Percentiles rank a stretch among this genome's conserved stretches.
These are phyloP conservation scores for Capsella rubella DNA, from an alignment of 441 rosid genomes.

Conservation along the genomic window DNA sequence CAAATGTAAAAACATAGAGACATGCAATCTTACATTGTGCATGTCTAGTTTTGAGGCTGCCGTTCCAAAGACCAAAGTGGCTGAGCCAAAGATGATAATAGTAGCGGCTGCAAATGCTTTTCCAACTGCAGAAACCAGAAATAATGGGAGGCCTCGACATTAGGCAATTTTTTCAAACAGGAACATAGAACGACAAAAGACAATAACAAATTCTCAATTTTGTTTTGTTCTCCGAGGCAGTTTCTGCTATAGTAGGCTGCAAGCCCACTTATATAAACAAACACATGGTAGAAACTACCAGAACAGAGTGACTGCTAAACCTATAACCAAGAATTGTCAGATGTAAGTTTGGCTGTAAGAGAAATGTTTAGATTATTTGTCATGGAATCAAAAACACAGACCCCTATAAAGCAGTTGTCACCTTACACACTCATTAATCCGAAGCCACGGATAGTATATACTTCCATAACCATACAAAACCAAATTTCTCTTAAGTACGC, in stretches of 20 bases:
- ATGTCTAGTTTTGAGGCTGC: constrained; percentile 69
- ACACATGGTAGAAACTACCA: not conserved
- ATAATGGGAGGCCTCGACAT: not conserved
- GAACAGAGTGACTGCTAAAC: not conserved
- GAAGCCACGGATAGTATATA: no score
- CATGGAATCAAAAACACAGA: not conserved
- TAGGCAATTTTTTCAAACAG: not conserved
- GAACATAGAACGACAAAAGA: not conserved
- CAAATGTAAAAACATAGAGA: not conserved
- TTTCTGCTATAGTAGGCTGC: not conserved
- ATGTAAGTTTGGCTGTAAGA: not conserved
- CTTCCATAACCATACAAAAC: no score
- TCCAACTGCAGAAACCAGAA: constrained; percentile 59
- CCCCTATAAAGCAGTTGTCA: no score
- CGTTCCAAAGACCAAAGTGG: constrained; percentile 60
- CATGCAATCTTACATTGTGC: constrained; percentile 54
- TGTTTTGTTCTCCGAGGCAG: not conserved
- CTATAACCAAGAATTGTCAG: not conserved
- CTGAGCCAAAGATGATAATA: constrained; percentile 75
- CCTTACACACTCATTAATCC: no score
- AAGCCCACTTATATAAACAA: not conserved
- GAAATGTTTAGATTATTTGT: not conserved
- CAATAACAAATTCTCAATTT: not conserved
- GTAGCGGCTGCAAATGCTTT: constrained; percentile 90
- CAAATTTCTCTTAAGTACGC: no score